Conservation (phyloP, 768 basidiomycete genomes). For the Suillus subluteus region DNA sequence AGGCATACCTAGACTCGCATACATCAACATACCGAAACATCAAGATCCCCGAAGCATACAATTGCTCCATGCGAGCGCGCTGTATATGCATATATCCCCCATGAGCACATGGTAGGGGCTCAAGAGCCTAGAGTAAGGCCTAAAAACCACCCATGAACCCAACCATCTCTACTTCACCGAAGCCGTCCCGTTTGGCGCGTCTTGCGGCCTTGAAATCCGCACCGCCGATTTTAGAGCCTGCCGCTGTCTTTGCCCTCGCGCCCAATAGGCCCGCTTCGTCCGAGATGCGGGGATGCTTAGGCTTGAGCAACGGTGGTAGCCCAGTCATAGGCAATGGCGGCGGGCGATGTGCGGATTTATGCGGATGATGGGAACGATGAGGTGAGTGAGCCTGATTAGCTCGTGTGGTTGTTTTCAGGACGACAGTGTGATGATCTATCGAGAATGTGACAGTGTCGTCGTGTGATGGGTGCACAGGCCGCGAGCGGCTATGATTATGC, state of each 20-base stretch:
- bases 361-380: conserved; percentile 17
- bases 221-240: conserved; percentile 30
- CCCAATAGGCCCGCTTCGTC: conserved; percentile 25
- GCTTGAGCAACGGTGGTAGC: conserved; percentile 27
- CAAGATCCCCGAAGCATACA: background rate
- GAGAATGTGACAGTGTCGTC: conserved; percentile 31
- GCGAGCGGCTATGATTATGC: conserved; percentile 13
- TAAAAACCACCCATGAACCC: conserved; percentile 26
- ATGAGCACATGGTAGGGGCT: background rate
- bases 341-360: conserved; percentile 29
- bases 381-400: conserved; percentile 20
- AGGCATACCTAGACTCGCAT: background rate
- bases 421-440: conserved; percentile 29
- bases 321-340: conserved; percentile 22
- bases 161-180: conserved; percentile 34
- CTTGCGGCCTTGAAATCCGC: conserved; percentile 34
- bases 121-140: background rate
- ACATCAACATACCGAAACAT: background rate
- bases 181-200: conserved; percentile 31
- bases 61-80: background rate
- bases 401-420: conserved; percentile 22
- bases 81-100: background rate
- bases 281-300: conserved; percentile 22
- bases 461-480: conserved; percentile 10
- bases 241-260: conserved; percentile 23